Conservation (phyloP, 148 eudicot genomes). For the Nepenthes gracilis region DNA sequence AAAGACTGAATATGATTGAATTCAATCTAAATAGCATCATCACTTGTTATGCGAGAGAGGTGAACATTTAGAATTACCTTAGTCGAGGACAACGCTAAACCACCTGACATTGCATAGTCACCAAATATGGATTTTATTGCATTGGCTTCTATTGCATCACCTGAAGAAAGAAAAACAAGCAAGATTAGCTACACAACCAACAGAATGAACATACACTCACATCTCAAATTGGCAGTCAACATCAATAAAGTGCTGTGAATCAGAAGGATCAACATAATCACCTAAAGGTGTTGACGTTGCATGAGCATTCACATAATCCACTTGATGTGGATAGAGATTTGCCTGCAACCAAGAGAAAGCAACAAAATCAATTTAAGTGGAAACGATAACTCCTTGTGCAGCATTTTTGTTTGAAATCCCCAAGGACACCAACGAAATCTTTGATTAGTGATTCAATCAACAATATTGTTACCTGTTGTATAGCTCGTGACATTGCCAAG, state of each 20-base stretch:
- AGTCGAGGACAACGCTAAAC: slow-evolving; percentile 85
- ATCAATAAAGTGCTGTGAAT: slow-evolving; percentile 2
- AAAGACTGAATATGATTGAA: too few relatives aligned
- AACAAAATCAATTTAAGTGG: slow-evolving; percentile 3
- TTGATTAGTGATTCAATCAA: neutral
- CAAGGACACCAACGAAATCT: too few relatives aligned
- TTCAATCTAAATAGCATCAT: too few relatives aligned
- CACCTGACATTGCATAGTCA: slow-evolving; percentile 73
- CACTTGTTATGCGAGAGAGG: too few relatives aligned
- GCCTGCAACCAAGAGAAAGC: slow-evolving; percentile 44
- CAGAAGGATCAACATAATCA: slow-evolving; percentile 12
- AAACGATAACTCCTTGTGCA: neutral
- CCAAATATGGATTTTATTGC: slow-evolving; percentile 65
- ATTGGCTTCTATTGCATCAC: slow-evolving; percentile 76
- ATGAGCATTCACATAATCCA: slow-evolving; percentile 93
- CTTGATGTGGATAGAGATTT: slow-evolving; percentile 62
- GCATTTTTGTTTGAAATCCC: neutral
- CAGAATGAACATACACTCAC: neutral
- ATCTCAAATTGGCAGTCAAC: neutral
- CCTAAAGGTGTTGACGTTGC: slow-evolving; percentile 98
- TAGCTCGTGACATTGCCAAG: slow-evolving; percentile 86
- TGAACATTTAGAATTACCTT: slow-evolving; percentile 42
- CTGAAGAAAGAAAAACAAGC: slow-evolving; percentile 22
- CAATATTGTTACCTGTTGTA: slow-evolving; percentile 51
- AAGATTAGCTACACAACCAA: slow-evolving; percentile 4